These are phyloP conservation scores for Eucalyptus regnans DNA, from an alignment of 345 rosid species.

Conservation along the genomic window DNA sequence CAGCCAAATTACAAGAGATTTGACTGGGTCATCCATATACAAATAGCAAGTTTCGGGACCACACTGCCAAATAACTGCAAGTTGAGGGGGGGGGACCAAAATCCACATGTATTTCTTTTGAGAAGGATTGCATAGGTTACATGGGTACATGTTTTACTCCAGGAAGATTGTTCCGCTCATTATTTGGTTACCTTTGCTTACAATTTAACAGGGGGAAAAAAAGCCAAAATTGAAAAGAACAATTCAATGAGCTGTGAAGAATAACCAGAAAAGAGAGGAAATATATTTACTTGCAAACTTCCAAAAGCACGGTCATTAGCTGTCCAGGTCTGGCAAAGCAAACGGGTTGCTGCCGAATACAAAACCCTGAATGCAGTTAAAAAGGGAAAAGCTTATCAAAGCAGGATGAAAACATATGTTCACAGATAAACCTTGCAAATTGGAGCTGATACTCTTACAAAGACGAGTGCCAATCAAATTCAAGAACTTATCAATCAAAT, in stretches of 20 bases:
- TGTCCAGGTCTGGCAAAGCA: slow-evolving; percentile 91
- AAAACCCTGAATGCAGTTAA: slow-evolving; percentile 44
- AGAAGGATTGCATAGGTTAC: neutral
- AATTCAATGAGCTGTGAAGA: neutral
- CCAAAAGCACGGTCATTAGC: slow-evolving; percentile 85
- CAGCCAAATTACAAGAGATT: neutral
- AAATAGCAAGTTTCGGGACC: neutral
- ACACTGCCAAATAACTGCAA: neutral
- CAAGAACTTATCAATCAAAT: neutral
- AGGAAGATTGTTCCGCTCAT: neutral
- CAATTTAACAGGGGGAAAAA: neutral
- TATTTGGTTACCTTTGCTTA: neutral
- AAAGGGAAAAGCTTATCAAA: neutral
- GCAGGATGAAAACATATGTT: neutral
- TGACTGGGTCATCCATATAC: neutral
- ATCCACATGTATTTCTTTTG: neutral
- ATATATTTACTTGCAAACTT: slow-evolving; percentile 47
- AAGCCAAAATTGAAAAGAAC: neutral
- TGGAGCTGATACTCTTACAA: neutral
- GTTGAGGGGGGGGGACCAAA: neutral
- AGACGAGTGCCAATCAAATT: neutral
- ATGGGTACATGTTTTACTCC: neutral
- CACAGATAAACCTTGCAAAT: neutral
- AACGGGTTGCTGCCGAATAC: slow-evolving; percentile 78
- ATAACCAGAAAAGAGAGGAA: neutral